Evolutionary conservation across 2,329 filamentous ascomycete genomes (phyloP), one percentile per base, ranked within the genome.

Genomic region (Lachnellula hyalina): DNA sequence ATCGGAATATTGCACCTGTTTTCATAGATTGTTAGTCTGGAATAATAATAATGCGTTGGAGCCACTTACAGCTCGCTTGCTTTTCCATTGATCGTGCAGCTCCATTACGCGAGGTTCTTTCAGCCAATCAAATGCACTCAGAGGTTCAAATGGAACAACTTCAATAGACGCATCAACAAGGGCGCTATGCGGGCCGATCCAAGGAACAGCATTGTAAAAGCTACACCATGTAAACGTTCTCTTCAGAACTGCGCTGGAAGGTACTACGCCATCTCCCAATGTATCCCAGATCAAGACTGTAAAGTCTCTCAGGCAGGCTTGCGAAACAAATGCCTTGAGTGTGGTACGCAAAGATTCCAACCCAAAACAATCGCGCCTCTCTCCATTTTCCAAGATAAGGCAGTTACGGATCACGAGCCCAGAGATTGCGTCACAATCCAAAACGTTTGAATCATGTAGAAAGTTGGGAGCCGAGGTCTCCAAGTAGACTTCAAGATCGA

Each of bases 101-200:
- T 71, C 68, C 68, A 77, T 76, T 14, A 74, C 69, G n/a, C 71
- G 66, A 11, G 70, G 65, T 42, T 75, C 72, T 57, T 77, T 77
- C 52, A 77, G 57, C 74, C 74, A 77, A 49, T 72, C 70, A 53
- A 77, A 73, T 1, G 75, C 73, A 5, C 74, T 72, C 3, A 77
- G 65, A 12, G 75, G 75, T 54, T 75, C 70, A 0, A 58, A 49
- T 8, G 59, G 61, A 11, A 70, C 67, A 23, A 60, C 58, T 34
- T 72, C 71, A 9, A 68, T 48, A 5, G 62, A 57, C 2, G 70
- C 67, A 60, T 77, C 65, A 3, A 61, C 60, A 17, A 77, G 60
- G 7, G 75, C 70, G 25, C 66, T 59, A 45, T 67, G 55, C 1
- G 69, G 56, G 5, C 73, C 74, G 49, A 76, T 74, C 73, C 74